These are phyloP conservation scores for Penicillium decumbens DNA, from an alignment of 2,329 filamentous ascomycete species.

Conservation along the genomic window DNA sequence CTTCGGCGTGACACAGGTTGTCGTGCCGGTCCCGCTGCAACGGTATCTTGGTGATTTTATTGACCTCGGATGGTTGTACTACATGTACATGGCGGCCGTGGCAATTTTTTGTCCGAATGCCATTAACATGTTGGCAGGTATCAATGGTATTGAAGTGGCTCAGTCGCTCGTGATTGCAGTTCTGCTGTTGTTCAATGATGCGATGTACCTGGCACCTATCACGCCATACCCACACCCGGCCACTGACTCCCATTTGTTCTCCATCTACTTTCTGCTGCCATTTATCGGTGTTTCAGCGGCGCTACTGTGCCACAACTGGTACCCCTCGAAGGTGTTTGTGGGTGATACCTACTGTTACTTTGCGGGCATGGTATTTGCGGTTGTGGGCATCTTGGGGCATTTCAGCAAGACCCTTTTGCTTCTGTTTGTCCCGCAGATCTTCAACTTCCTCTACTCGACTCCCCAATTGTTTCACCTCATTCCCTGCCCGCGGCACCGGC, in stretches of 20 bases:
- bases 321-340: constrained; percentile 89
- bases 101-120: constrained; percentile 98
- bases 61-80: constrained; percentile 79
- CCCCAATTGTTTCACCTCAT: constrained; percentile 88
- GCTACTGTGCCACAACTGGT: constrained; percentile 89
- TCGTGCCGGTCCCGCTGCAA: constrained; percentile 80
- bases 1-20: constrained; percentile 93
- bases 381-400: constrained; percentile 92
- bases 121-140: constrained; percentile 99
- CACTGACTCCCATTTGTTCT: constrained; percentile 93
- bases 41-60: constrained; percentile 79
- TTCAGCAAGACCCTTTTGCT: constrained; percentile 96
- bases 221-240: constrained; percentile 85
- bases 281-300: constrained; percentile 90
- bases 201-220: constrained; percentile 70
- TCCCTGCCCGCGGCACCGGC: constrained; percentile 85
- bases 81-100: constrained; percentile 92
- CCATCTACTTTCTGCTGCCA: constrained; percentile 86
- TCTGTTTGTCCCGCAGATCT: constrained; percentile 85
- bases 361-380: constrained; percentile 97
- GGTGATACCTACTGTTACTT: constrained; percentile 99
- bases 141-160: constrained; percentile 95
- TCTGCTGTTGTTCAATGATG: constrained; percentile 80
- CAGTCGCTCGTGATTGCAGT: constrained; percentile 88
- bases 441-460: constrained; percentile 92